Conservation (phyloP, 768 basidiomycete genomes). For the Rhodosporidiobolus odoratus region DNA sequence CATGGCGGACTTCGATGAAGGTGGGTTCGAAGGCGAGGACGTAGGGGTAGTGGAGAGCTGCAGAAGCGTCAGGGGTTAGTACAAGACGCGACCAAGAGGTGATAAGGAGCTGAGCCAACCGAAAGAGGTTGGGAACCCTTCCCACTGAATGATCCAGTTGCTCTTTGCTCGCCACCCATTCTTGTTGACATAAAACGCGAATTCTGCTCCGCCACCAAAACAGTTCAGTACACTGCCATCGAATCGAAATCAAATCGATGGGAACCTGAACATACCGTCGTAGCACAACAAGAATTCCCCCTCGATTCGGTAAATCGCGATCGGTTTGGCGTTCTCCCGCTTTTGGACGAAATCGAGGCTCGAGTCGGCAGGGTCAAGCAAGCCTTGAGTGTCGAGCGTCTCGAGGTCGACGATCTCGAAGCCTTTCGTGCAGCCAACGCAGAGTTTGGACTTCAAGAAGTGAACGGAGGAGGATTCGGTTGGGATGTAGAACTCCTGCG, state of each 20-base stretch:
- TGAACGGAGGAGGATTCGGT: slow-evolving; percentile 94
- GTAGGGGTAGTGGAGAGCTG: slow-evolving; percentile 93
- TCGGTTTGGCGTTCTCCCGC: slow-evolving; percentile 78
- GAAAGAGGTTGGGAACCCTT: slow-evolving; percentile 86
- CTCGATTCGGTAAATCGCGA: slow-evolving; percentile 94
- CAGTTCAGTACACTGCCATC: background rate
- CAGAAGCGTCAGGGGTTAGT: background rate
- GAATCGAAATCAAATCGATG: background rate
- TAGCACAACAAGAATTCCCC: slow-evolving; percentile 96
- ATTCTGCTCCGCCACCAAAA: slow-evolving; percentile 60
- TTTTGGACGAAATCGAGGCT: slow-evolving; percentile 89
- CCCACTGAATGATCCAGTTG: slow-evolving; percentile 95
- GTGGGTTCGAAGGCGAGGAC: slow-evolving; percentile 93
- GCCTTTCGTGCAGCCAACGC: slow-evolving; percentile 92
- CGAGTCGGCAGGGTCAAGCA: slow-evolving; percentile 86
- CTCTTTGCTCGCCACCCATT: slow-evolving; percentile 83
- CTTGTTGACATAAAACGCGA: slow-evolving; percentile 98
- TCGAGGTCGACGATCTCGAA: slow-evolving; percentile 99
- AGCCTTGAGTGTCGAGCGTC: slow-evolving; percentile 89
- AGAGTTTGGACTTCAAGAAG: slow-evolving; percentile 93
- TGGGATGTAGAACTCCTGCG: slow-evolving; percentile 97
- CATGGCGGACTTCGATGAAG: slow-evolving; percentile 93
- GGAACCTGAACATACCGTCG: slow-evolving; percentile 62
- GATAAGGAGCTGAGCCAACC: slow-evolving; percentile 56
- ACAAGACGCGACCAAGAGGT: background rate